phyloP scores from a whole-genome alignment of 768 basidiomycete species.

The Podaxis sp. region DNA sequence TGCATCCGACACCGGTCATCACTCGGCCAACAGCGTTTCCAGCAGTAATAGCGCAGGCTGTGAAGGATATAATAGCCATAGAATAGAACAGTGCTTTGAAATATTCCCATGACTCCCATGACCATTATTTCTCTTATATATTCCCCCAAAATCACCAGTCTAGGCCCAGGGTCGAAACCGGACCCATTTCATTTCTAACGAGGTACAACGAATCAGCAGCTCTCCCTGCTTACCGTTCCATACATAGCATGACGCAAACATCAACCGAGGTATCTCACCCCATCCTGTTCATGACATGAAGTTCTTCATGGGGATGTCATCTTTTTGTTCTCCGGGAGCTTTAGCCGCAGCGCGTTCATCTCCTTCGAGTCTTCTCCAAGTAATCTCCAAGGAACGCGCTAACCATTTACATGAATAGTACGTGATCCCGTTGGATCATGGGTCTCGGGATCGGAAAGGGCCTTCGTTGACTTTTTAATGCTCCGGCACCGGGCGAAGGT shows the following conservation, averaged over 20 bases:
- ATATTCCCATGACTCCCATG: background rate
- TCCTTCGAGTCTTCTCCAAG: background rate
- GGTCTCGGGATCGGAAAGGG: background rate
- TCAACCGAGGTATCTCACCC: background rate
- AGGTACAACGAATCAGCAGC: background rate
- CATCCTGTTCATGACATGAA: background rate
- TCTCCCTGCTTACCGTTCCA: background rate
- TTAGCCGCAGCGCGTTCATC: background rate
- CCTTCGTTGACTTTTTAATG: background rate
- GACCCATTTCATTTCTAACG: background rate
- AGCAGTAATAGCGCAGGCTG: background rate
- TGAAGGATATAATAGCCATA: background rate
- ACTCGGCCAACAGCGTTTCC: background rate
- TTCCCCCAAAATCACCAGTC: background rate
- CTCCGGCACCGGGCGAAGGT: background rate
- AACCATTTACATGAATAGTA: background rate
- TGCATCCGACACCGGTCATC: background rate
- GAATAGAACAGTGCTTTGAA: background rate
- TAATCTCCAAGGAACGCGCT: background rate
- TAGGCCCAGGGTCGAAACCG: background rate
- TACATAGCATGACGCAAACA: background rate
- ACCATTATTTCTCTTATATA: background rate
- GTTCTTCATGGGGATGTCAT: background rate
- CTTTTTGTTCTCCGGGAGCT: slow-evolving; percentile 1
- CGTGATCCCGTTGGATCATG: background rate